Base-by-base conservation (phyloP, 306 rosid species). In the Cucurbita ficifolia region DNA sequence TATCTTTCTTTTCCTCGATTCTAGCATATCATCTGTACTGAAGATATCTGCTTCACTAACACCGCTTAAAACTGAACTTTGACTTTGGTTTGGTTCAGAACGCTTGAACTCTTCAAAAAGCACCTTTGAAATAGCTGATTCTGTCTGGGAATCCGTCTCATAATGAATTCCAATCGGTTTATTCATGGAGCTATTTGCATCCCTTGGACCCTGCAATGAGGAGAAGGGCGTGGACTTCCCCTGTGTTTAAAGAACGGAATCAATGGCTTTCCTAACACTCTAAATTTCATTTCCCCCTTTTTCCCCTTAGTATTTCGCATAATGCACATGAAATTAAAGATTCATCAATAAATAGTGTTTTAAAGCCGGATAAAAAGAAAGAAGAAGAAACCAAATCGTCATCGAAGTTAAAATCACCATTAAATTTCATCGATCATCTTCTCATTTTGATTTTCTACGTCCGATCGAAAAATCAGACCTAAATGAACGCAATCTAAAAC, bases 221-320 rank as follows among this genome's bases (percentile, higher is more conserved):
- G 60, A 81, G 76, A 92, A 92, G 42, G 96, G 98, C 55, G 80
- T 88, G 13, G 89, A 81, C 74, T 88, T 92, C 8, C 84, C 96
- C 96, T 92, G 77, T 18, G 22, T 10, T 22, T 22, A 54, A 42
- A 53, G n/a, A 56, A 16, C 3, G 8, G 40, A 64, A 64, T 64
- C 52, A 42, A 9, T 64, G 10, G 50, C 52, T 39, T 18, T 64
- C 71, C 9, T 0, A 19, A 64, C 42, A 10, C 52, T 45, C 10
- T 36, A 12, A 4, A 3, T 61, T 61, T 8, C 24, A 16, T 38
- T 61, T 36, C 0, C 1, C 70, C 10, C 51, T 10, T 21, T 40
- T 64, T 2, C 70, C 51, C 29, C 19, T 38, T 40, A 18, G 4
- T 40, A 10, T 64, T 10, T 10, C 33, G 0, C 8, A 64, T 42